Conservation (phyloP, 352 stramenopile species). For the Stramenopiles sp. region DNA sequence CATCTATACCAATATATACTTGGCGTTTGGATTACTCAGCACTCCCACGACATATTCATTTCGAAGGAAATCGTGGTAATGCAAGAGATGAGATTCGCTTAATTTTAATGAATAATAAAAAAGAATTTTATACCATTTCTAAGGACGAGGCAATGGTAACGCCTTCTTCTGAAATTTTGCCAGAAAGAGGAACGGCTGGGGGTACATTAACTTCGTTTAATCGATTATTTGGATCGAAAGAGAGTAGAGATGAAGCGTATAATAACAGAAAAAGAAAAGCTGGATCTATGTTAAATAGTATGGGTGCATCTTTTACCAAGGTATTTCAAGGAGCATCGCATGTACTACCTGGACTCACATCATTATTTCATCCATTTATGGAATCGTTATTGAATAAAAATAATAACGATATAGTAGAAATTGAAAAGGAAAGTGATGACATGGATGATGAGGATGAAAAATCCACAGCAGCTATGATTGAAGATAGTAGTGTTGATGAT, state of each 20-base stretch:
- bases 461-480: no score
- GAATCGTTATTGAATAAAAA: conserved; percentile 38
- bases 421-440: no score
- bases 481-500: no score
- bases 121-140: background rate
- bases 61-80: background rate
- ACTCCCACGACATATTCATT: background rate
- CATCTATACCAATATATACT: background rate
- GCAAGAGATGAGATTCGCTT: background rate
- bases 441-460: no score
- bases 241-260: background rate
- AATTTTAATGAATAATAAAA: background rate
- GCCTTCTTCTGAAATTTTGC: background rate
- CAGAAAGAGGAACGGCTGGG: no score
- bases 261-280: background rate
- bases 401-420: no score
- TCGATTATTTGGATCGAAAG: background rate
- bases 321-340: conserved; percentile 52
- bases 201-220: background rate
- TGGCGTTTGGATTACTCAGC: background rate
- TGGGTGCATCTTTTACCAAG: conserved; percentile 10
- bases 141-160: background rate
- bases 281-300: background rate
- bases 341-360: conserved; percentile 50
- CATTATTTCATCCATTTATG: conserved; percentile 55